A percentile compares a stretch with the other conserved stretches of the same genome.
These are phyloP conservation scores for Trametes sanguinea DNA, from an alignment of 768 basidiomycete genomes.

Conservation along the genomic window DNA sequence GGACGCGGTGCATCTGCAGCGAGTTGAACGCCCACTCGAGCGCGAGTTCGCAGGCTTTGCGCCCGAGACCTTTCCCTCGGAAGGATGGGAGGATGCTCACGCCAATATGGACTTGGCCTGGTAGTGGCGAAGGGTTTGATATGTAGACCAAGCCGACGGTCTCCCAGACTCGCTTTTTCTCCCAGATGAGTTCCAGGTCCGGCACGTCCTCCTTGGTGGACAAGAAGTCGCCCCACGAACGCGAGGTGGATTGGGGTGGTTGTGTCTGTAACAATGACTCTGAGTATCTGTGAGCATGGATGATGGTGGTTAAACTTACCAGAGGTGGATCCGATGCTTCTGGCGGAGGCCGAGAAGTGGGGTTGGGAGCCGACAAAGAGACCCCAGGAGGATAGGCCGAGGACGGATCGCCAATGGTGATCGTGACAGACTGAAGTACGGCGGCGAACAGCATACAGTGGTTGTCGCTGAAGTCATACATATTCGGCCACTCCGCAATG, in stretches of 20 bases:
- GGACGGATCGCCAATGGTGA: background rate
- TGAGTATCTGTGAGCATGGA: no score
- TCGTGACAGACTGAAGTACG: background rate
- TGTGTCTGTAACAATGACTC: no score
- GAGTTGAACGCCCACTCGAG: constrained; percentile 51
- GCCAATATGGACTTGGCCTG: constrained; percentile 57
- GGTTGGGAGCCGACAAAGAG: no score
- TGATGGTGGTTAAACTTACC: background rate
- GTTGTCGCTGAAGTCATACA: constrained; percentile 14
- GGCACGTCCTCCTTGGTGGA: background rate
- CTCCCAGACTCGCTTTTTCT: background rate
- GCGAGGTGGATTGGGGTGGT: background rate
- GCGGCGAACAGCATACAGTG: constrained; percentile 22
- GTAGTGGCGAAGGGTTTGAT: constrained; percentile 14
- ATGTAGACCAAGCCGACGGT: constrained; percentile 29
- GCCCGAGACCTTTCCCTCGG: constrained; percentile 47
- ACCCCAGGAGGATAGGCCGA: background rate
- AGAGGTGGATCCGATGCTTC: background rate
- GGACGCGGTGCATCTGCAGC: constrained; percentile 50
- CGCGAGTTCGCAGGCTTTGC: constrained; percentile 46
- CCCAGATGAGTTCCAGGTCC: background rate
- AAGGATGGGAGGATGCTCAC: constrained; percentile 45
- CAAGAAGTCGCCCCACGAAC: background rate
- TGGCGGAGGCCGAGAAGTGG: background rate
- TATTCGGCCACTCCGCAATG: background rate